Percentiles rank a stretch among this genome's conserved stretches.
These are phyloP conservation scores for Gossypium lobatum DNA, from an alignment of 441 rosid genomes.

Conservation along the genomic window DNA sequence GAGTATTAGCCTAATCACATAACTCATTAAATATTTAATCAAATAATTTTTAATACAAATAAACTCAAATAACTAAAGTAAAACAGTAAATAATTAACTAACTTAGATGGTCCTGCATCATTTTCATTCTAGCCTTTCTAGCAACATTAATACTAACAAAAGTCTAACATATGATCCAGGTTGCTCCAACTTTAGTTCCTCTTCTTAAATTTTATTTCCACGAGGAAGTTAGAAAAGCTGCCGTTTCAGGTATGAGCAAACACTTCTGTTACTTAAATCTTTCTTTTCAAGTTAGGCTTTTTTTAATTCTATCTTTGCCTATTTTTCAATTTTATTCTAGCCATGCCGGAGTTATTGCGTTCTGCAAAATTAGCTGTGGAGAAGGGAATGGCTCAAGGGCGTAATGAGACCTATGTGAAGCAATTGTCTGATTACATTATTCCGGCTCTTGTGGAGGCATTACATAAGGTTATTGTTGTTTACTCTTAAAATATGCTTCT, in stretches of 20 bases:
- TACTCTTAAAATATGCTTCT: not conserved
- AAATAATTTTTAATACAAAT: not conserved
- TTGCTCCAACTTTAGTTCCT: conserved; percentile 92
- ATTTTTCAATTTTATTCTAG: conserved; percentile 28
- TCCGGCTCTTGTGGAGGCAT: conserved; percentile 91
- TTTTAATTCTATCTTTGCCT: not conserved
- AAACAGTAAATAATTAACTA: not conserved
- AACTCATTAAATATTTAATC: not conserved
- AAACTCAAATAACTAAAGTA: not conserved
- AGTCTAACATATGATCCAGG: conserved; percentile 39
- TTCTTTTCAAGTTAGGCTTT: not conserved
- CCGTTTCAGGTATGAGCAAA: conserved; percentile 79
- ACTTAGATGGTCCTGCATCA: not conserved
- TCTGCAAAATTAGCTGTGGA: conserved; percentile 97
- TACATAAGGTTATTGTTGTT: conserved; percentile 67
- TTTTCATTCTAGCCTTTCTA: not conserved
- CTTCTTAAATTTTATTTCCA: conserved; percentile 97
- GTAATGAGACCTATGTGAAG: conserved; percentile 78
- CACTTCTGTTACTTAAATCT: not conserved
- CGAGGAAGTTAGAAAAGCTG: conserved; percentile 99
- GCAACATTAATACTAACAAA: conserved; percentile 4
- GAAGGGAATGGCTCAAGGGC: conserved; percentile 84
- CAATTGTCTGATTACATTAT: conserved; percentile 85
- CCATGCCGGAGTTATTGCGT: conserved; percentile 95
- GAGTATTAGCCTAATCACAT: not conserved